phyloP scores from a whole-genome alignment of 164 flowering plant genomes.

The Vitis rupestris region DNA sequence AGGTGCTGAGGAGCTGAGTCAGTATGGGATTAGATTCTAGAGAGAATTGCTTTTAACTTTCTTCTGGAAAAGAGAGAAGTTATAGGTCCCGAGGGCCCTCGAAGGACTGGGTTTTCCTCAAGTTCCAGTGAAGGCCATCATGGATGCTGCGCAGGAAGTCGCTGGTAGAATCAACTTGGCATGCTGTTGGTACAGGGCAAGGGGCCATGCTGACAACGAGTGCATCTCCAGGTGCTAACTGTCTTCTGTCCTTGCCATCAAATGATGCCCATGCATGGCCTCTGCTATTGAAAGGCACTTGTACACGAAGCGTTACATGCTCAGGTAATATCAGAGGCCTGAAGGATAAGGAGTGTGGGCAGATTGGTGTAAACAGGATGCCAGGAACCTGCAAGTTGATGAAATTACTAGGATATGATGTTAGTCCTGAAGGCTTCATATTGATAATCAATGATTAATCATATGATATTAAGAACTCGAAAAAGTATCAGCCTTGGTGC shows the following conservation, averaged over 20 bases:
- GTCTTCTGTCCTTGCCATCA: slow-evolving; percentile 85
- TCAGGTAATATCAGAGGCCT: slow-evolving; percentile 93
- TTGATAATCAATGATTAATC: no score
- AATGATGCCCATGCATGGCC: slow-evolving; percentile 94
- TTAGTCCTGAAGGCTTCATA: no score
- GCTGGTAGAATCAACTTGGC: slow-evolving; percentile 78
- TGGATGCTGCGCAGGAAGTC: slow-evolving; percentile 93
- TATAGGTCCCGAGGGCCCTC: slow-evolving; percentile 72
- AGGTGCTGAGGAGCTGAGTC: no score
- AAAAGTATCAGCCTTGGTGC: no score
- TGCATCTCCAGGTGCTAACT: slow-evolving; percentile 84
- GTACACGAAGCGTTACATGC: slow-evolving; percentile 78
- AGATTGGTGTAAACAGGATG: slow-evolving; percentile 92
- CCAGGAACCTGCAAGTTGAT: slow-evolving; percentile 76
- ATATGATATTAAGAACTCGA: no score
- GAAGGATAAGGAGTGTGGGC: slow-evolving; percentile 94
- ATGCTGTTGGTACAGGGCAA: slow-evolving; percentile 99
- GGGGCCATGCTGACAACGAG: slow-evolving; percentile 92
- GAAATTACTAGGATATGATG: background rate
- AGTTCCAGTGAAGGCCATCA: slow-evolving; percentile 95
- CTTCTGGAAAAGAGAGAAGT: background rate
- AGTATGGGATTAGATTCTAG: no score
- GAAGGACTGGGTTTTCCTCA: slow-evolving; percentile 79
- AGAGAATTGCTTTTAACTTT: no score
- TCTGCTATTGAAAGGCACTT: slow-evolving; percentile 91